Conservation (phyloP, 73 alveolate genomes). For the Stentor coeruleus region DNA sequence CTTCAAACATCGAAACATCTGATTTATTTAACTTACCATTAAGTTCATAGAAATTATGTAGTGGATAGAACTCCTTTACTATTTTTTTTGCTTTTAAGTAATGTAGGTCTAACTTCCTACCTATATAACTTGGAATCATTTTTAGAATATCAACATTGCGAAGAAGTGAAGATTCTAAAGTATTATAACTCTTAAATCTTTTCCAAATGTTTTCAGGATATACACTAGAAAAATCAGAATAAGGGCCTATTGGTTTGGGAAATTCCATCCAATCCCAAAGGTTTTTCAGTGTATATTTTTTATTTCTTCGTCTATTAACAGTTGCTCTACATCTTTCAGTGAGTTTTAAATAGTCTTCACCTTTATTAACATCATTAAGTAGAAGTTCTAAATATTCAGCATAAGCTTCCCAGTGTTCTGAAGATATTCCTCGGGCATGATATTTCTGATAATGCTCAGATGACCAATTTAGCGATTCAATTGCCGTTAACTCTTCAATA, state of each 20-base stretch:
- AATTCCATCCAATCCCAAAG: background rate
- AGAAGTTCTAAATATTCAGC: background rate
- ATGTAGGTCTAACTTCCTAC: background rate
- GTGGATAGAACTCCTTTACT: background rate
- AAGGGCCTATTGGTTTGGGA: conserved; percentile 5
- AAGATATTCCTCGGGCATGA: background rate
- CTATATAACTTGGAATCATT: background rate
- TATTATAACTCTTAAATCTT: background rate
- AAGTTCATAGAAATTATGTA: background rate
- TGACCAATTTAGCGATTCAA: background rate
- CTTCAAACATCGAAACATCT: background rate
- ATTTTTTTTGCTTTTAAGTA: background rate
- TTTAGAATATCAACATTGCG: background rate
- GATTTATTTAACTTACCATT: background rate
- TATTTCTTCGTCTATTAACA: background rate
- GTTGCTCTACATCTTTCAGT: background rate
- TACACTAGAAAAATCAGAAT: background rate
- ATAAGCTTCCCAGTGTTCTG: conserved; percentile 13
- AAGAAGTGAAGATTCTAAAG: background rate
- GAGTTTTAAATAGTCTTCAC: background rate
- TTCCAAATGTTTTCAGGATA: background rate
- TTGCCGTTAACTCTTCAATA: background rate
- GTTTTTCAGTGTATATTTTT: background rate
- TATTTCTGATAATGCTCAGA: background rate
- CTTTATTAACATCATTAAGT: background rate